These are phyloP conservation scores for Zymoseptoria passerinii DNA, from an alignment of 2,329 filamentous ascomycete genomes.

Conservation along the genomic window DNA sequence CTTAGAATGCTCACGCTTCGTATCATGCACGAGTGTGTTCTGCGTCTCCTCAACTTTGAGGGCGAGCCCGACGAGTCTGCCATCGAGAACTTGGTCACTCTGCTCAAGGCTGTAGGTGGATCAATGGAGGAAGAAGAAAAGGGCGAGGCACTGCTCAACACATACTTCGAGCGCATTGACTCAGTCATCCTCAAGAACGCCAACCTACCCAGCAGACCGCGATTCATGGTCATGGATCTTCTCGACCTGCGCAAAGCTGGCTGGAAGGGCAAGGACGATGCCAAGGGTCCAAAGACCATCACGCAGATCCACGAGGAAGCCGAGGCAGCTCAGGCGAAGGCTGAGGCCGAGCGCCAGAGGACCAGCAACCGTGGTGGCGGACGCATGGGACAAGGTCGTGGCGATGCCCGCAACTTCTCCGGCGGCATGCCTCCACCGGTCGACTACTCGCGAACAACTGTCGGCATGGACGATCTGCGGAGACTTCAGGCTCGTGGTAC, in stretches of 20 bases:
- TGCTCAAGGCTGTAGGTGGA: constrained; percentile 81
- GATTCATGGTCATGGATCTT: constrained; percentile 95
- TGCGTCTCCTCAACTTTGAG: constrained; percentile 92
- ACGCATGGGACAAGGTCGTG: constrained; percentile 67
- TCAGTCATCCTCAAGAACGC: constrained; percentile 71
- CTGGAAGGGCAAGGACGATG: constrained; percentile 88
- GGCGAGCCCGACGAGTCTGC: constrained; percentile 90
- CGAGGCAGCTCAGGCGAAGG: constrained; percentile 69
- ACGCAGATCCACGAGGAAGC: constrained; percentile 83
- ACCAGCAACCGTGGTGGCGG: constrained; percentile 58
- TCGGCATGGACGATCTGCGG: constrained; percentile 84
- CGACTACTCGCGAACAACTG: constrained; percentile 66
- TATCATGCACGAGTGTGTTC: constrained; percentile 99
- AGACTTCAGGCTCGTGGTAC: constrained; percentile 63
- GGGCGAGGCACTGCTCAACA: constrained; percentile 78
- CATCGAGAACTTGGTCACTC: constrained; percentile 88
- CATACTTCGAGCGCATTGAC: constrained; percentile 85
- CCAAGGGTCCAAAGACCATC: constrained; percentile 96
- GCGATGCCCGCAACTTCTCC: constrained; percentile 79
- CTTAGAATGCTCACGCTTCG: constrained; percentile 96
- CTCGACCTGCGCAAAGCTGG: constrained; percentile 68
- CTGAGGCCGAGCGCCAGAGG: constrained; percentile 49
- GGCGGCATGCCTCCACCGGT: constrained; percentile 56
- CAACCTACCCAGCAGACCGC: constrained; percentile 70
- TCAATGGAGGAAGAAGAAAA: constrained; percentile 74